Percentiles rank a stretch among this genome's conserved stretches.
Conservation (phyloP, 257 asterid genomes). For the Datura wrightii region DNA sequence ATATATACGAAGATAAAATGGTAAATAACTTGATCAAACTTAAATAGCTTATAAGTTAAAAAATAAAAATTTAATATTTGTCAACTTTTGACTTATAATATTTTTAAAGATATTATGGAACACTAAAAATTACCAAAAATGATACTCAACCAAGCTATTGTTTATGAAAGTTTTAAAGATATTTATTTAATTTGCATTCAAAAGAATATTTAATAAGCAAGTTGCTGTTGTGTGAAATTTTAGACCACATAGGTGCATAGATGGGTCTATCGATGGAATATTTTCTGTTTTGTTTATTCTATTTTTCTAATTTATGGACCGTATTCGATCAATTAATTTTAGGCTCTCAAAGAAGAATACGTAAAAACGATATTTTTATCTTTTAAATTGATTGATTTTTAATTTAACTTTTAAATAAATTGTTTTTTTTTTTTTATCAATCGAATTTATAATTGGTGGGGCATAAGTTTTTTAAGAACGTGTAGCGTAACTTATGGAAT, state of each 20-base stretch:
- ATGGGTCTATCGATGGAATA: neutral
- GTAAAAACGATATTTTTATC: neutral
- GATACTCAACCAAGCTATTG: too few relatives aligned
- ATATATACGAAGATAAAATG: too few relatives aligned
- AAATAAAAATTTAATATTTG: too few relatives aligned
- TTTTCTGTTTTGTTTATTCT: neutral
- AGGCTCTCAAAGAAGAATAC: neutral
- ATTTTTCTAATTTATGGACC: neutral
- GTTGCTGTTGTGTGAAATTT: neutral
- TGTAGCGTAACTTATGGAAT: too few relatives aligned
- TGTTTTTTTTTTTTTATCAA: neutral
- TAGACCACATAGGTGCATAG: neutral
- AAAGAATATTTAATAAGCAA: neutral
- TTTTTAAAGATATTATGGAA: too few relatives aligned
- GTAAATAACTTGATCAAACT: too few relatives aligned
- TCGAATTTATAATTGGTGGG: neutral
- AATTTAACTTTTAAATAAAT: neutral
- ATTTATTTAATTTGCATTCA: too few relatives aligned
- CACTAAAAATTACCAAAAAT: too few relatives aligned
- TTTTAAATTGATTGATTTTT: neutral
- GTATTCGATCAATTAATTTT: neutral
- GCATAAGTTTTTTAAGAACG: accelerated
- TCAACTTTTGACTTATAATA: too few relatives aligned
- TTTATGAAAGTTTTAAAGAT: too few relatives aligned
- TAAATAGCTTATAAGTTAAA: too few relatives aligned